phyloP scores from a whole-genome alignment of 768 basidiomycete species.

The Astraeus odoratus region DNA sequence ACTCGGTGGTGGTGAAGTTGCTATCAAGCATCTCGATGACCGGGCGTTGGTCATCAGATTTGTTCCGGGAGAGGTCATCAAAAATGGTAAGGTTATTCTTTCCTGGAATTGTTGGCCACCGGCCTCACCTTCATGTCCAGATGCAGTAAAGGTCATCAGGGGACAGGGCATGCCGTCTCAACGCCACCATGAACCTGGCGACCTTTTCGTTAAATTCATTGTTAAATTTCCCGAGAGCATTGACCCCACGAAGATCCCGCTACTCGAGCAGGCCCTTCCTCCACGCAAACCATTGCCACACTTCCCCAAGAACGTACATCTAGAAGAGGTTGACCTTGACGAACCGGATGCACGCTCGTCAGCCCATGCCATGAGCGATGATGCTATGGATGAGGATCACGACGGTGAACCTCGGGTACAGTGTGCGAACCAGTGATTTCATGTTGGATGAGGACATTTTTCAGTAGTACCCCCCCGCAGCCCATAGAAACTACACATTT shows the following conservation, averaged over 20 bases:
- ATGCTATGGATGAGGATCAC: constrained; percentile 89
- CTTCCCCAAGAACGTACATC: constrained; percentile 54
- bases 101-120: neutral
- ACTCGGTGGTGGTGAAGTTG: constrained; percentile 84
- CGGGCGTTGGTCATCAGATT: constrained; percentile 79
- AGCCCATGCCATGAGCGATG: constrained; percentile 48
- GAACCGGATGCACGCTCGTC: constrained; percentile 61
- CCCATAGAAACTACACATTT: constrained; percentile 24
- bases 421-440: constrained; percentile 79
- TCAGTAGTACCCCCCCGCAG: neutral
- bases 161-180: constrained; percentile 99
- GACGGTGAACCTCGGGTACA: constrained; percentile 88
- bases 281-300: constrained; percentile 62
- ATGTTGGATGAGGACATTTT: constrained; percentile 11
- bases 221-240: constrained; percentile 88
- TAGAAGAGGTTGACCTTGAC: constrained; percentile 83
- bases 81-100: constrained; percentile 65
- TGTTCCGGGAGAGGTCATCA: constrained; percentile 84
- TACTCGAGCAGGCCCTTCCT: constrained; percentile 83
- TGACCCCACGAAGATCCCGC: constrained; percentile 53
- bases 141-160: constrained; percentile 82
- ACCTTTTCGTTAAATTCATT: constrained; percentile 80
- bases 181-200: constrained; percentile 94
- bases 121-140: constrained; percentile 32
- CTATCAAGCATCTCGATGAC: constrained; percentile 91